Evolutionary conservation across 352 stramenopile genomes (phyloP).

Genomic region (Globisporangium cystogenes): DNA sequence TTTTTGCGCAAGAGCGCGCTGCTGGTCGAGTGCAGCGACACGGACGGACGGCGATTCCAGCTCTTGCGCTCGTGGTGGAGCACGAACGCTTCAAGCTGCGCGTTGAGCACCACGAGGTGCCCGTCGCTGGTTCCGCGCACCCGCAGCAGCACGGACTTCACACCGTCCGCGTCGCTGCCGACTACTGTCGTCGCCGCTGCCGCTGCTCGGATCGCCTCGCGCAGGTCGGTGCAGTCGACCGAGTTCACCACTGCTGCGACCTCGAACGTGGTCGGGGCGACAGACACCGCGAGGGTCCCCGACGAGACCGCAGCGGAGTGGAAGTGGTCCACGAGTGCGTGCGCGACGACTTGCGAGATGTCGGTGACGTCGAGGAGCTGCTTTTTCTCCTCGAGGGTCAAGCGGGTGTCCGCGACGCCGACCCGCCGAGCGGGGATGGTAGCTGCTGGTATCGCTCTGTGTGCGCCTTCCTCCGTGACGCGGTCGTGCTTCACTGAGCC

Average conservation of each 20-base stretch:
- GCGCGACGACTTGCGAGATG: conserved; percentile 12
- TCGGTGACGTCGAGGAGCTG: conserved; percentile 14
- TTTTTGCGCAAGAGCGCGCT: conserved; percentile 2
- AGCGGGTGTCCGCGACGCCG: conserved; percentile 7
- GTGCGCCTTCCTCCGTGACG: background rate
- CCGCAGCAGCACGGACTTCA: conserved; percentile 5
- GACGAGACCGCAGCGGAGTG: background rate
- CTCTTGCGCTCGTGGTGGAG: conserved; percentile 7
- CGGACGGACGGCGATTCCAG: background rate
- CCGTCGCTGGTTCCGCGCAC: conserved; percentile 9
- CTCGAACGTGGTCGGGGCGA: background rate
- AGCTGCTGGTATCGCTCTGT: background rate
- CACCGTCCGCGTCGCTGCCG: background rate
- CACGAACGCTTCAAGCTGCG: conserved; percentile 11
- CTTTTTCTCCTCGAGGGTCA: conserved; percentile 20
- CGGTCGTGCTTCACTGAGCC: background rate
- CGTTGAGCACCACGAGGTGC: conserved; percentile 11
- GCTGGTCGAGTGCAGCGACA: background rate
- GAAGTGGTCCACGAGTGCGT: conserved; percentile 17
- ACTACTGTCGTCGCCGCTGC: conserved; percentile 1
- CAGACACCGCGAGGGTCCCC: background rate
- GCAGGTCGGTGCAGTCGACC: conserved; percentile 8
- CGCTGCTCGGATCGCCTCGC: conserved; percentile 7
- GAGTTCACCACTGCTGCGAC: conserved; percentile 4
- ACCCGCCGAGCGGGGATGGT: background rate